Evolutionary conservation across 495 filamentous ascomycete genomes (phyloP).

Genomic region (Podospora comata): DNA sequence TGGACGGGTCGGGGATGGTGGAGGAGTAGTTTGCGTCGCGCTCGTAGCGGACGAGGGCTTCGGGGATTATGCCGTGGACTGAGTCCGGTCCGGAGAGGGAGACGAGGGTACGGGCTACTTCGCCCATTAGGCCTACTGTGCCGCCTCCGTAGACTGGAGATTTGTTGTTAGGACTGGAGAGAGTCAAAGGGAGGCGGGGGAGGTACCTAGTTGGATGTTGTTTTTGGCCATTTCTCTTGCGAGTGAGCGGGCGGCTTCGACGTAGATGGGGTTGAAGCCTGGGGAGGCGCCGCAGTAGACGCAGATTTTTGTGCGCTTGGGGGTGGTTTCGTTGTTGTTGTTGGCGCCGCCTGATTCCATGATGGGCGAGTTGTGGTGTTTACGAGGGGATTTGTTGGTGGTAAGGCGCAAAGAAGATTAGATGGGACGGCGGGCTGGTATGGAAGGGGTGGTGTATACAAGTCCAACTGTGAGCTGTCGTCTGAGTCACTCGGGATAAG

Average conservation of each 20-base stretch:
- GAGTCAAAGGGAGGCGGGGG: too few relatives aligned
- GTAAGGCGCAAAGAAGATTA: neutral
- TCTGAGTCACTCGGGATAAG: neutral
- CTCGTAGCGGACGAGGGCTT: conserved; percentile 79
- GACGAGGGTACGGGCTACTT: conserved; percentile 83
- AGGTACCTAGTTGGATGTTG: conserved; percentile 58
- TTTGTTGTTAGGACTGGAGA: too few relatives aligned
- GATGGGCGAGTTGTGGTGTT: conserved; percentile 7
- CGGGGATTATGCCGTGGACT: conserved; percentile 91
- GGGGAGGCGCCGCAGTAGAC: conserved; percentile 78
- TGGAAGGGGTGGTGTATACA: conserved; percentile 1
- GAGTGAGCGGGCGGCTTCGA: conserved; percentile 74
- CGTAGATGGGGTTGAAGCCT: conserved; percentile 64
- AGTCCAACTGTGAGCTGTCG: neutral
- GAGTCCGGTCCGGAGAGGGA: conserved; percentile 72
- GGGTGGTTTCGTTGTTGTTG: conserved; percentile 23
- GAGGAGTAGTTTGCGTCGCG: conserved; percentile 52
- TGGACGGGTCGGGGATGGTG: conserved; percentile 29
- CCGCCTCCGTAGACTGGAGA: conserved; percentile 81
- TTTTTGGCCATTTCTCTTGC: conserved; percentile 68
- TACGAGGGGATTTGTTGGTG: neutral
- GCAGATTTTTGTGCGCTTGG: conserved; percentile 56
- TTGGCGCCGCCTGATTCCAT: conserved; percentile 44
- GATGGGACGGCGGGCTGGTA: neutral
- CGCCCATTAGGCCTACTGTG: conserved; percentile 92